Conservation (phyloP, 192 early-diverging fungal genomes). For the Coemansia reversa region DNA sequence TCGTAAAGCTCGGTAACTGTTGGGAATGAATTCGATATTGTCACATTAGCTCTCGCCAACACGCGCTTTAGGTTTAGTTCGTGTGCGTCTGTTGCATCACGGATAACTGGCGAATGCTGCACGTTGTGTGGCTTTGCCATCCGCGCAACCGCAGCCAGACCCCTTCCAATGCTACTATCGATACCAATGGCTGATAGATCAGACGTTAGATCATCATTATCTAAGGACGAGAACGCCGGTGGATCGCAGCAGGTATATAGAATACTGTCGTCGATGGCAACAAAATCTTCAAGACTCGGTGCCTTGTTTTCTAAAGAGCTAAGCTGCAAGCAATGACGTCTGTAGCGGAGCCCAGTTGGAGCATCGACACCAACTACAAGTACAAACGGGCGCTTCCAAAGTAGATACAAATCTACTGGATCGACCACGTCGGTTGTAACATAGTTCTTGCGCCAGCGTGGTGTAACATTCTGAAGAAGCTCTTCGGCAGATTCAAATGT, state of each 20-base stretch:
- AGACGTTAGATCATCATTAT: conserved; percentile 11
- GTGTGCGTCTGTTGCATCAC: conserved; percentile 7
- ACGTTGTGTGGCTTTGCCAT: neutral
- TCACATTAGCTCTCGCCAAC: conserved; percentile 58
- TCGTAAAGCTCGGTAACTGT: conserved; percentile 37
- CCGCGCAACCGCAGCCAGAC: neutral
- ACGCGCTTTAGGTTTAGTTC: conserved; percentile 35
- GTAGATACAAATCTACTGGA: conserved; percentile 57
- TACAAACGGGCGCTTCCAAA: conserved; percentile 74
- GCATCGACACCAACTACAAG: conserved; percentile 84
- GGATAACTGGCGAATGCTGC: conserved; percentile 31
- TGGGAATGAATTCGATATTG: conserved; percentile 62
- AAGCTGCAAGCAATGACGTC: conserved; percentile 54
- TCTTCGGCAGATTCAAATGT: conserved; percentile 61
- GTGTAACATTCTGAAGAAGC: conserved; percentile 68
- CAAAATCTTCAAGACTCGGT: conserved; percentile 61
- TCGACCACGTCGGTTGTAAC: conserved; percentile 66
- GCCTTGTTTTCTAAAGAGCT: too few relatives aligned
- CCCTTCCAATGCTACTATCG: conserved; percentile 6
- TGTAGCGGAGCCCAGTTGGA: conserved; percentile 68
- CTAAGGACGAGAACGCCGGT: neutral
- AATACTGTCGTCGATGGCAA: conserved; percentile 55
- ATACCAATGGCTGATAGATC: neutral
- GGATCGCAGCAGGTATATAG: conserved; percentile 46
- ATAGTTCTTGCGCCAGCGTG: conserved; percentile 72